phyloP scores from a whole-genome alignment of 192 early-diverging fungal species.

The Spinellus fusiger region DNA sequence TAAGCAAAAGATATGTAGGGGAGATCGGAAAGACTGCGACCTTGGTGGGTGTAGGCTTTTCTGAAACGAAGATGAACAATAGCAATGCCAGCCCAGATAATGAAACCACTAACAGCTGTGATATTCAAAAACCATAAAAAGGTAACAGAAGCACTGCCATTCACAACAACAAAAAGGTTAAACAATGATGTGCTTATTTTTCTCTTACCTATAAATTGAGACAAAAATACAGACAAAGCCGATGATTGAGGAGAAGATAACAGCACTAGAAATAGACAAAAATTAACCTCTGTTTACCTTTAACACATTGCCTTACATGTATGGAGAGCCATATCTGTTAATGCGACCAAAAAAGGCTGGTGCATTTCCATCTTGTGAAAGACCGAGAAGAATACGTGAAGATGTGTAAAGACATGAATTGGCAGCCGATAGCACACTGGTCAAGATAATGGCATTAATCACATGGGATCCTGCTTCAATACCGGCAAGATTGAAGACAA shows the following conservation, averaged over 20 bases:
- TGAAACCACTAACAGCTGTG: constrained; percentile 68
- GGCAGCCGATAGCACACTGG: constrained; percentile 56
- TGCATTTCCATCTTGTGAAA: constrained; percentile 69
- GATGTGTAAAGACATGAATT: constrained; percentile 84
- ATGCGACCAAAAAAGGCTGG: constrained; percentile 52
- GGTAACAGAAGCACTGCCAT: constrained; percentile 24
- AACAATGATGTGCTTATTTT: not conserved
- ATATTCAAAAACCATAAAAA: constrained; percentile 59
- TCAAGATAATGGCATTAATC: constrained; percentile 60
- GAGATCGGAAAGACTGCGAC: constrained; percentile 49
- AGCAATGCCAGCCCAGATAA: constrained; percentile 78
- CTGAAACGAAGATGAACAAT: constrained; percentile 76
- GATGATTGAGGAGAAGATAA: constrained; percentile 47
- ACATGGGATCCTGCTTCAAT: constrained; percentile 53
- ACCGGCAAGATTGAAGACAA: constrained; percentile 54
- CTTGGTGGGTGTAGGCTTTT: constrained; percentile 63
- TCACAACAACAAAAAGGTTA: no score
- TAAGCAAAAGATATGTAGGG: constrained; percentile 63
- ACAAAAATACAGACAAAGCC: constrained; percentile 52
- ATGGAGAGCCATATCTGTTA: constrained; percentile 54
- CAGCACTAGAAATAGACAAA: constrained; percentile 15
- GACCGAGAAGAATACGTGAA: constrained; percentile 65
- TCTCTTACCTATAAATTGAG: constrained; percentile 28
- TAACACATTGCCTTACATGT: constrained; percentile 9
- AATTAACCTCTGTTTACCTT: not conserved